Evolutionary conservation across 345 rosid species (phyloP), one percentile per base, ranked within the genome.

Genomic region (Ailanthus altissimus): DNA sequence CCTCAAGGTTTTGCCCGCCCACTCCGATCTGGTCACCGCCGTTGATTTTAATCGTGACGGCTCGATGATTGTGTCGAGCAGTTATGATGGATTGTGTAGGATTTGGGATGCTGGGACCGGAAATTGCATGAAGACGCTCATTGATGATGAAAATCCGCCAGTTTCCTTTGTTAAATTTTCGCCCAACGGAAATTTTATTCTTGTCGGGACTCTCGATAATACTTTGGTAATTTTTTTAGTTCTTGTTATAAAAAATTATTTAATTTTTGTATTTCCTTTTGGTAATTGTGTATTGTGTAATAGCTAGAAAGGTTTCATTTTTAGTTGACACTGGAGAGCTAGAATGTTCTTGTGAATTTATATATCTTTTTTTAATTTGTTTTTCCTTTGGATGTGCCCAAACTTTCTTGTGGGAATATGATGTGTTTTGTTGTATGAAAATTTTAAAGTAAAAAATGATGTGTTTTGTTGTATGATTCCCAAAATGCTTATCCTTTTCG

Each of bases 71-170:
- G 97, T 96, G 23, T 90, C 98, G 5, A 91, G 98, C 74, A 96
- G 99, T 77, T 93, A 91, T 49, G 99, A 96, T 68, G 99, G 99
- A 57, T 58, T 93, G 70, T 96, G 98, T 60, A 77, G 97, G 76
- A 89, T 93, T 38, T 96, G 97, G 99, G 99, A 95, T 81, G 81
- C 93, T 18, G 90, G 89, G 32, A 93, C 96, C 14, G 99, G 98
- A 0, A 96, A 90, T 82, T 95, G 99, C 60, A 53, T 92, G 80
- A 93, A 91, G 85, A 93, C 97, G 14, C 81, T 96, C 38, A 91
- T 96, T 43, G 97, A 91, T 61, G 99, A 96, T 53, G 97, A 92
- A 85, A 93, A 93, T 77, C 98, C 97, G 2, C 98, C 97, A 4
- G 97, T 96, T 57, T 93, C 98, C 5, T 96, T 75, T 72, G 97